phyloP scores from a whole-genome alignment of 192 early-diverging fungal genomes.

The Coemansia sp. region DNA sequence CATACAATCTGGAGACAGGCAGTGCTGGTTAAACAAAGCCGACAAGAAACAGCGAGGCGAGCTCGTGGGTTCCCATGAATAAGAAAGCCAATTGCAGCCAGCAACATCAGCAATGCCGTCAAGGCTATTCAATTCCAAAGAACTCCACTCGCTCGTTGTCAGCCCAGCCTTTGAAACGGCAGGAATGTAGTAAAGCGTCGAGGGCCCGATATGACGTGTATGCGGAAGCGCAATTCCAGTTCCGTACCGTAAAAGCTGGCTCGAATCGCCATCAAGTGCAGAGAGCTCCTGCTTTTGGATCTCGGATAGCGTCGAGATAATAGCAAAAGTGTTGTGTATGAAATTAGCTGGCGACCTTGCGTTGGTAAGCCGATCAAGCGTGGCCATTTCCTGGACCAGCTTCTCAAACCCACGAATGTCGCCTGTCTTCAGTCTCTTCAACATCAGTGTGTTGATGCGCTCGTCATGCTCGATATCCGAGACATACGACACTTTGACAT shows the following conservation, averaged over 20 bases:
- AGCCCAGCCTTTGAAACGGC: conserved; percentile 23
- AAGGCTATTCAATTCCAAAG: conserved; percentile 12
- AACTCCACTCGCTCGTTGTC: conserved; percentile 11
- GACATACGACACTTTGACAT: conserved; percentile 51
- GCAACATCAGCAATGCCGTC: conserved; percentile 15
- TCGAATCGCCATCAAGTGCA: conserved; percentile 25
- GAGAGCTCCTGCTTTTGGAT: conserved; percentile 42
- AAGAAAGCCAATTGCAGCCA: conserved; percentile 36
- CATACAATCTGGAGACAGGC: conserved; percentile 17
- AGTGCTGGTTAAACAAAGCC: conserved; percentile 21
- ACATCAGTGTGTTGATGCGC: conserved; percentile 44
- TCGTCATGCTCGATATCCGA: conserved; percentile 46
- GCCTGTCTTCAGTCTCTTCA: conserved; percentile 14
- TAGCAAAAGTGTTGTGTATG: conserved; percentile 50
- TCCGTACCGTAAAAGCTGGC: conserved; percentile 26
- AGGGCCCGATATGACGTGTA: conserved; percentile 40
- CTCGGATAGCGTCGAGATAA: conserved; percentile 34
- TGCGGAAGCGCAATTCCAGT: conserved; percentile 46
- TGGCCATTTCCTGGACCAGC: conserved; percentile 40
- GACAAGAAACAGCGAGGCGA: conserved; percentile 37
- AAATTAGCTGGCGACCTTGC: conserved; percentile 35
- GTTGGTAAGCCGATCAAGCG: conserved; percentile 35
- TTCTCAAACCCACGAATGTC: conserved; percentile 45
- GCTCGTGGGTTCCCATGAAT: conserved; percentile 40
- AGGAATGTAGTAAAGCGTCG: conserved; percentile 38